Evolutionary conservation across 2,329 filamentous ascomycete species (phyloP).

Genomic region (Colletotrichum sp.): DNA sequence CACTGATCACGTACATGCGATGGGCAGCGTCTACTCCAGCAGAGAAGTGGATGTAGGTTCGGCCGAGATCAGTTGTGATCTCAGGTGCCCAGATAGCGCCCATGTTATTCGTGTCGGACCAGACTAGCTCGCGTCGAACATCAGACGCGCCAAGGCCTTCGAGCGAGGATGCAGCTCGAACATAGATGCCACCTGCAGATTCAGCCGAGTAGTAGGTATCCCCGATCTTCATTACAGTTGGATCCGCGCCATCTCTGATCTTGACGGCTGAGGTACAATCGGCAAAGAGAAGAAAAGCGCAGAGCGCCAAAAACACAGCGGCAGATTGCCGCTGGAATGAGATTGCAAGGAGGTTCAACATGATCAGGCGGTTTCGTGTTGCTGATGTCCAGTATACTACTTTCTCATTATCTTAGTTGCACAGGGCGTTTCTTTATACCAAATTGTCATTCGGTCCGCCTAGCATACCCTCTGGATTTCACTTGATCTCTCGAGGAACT

Average conservation of each 20-base stretch:
- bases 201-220: conserved; percentile 27
- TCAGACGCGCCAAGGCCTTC: conserved; percentile 17
- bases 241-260: conserved; percentile 24
- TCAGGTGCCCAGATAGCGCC: conserved; percentile 27
- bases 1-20: conserved; percentile 28
- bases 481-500: neutral
- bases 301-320: neutral
- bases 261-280: conserved; percentile 2
- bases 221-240: conserved; percentile 23
- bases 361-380: neutral
- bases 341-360: neutral
- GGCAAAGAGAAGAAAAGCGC: conserved; percentile 9
- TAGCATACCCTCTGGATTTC: neutral
- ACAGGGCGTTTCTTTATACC: neutral
- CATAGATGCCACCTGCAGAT: conserved; percentile 23
- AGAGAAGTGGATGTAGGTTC: conserved; percentile 27
- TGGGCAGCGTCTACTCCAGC: conserved; percentile 20
- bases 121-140: conserved; percentile 20
- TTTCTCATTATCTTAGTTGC: neutral
- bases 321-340: neutral
- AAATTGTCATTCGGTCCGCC: neutral
- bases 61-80: conserved; percentile 20
- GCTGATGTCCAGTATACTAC: neutral
- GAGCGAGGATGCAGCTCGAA: conserved; percentile 23
- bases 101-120: conserved; percentile 16